Evolutionary conservation across 306 rosid genomes (phyloP).

Genomic region (Medicago truncatula): DNA sequence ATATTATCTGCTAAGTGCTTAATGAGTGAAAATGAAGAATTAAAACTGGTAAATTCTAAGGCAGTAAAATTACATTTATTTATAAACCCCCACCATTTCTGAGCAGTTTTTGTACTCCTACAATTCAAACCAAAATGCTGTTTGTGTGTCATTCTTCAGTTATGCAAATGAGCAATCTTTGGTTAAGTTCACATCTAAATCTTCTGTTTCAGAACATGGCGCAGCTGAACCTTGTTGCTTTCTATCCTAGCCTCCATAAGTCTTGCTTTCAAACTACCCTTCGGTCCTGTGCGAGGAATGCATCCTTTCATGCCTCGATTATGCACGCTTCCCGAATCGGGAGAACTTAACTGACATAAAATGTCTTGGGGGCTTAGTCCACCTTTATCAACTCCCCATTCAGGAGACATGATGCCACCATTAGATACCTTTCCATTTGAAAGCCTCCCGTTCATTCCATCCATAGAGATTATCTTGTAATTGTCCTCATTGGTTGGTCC

Average conservation of each 20-base stretch:
- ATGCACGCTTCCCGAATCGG: conserved; percentile 61
- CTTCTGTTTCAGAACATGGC: conserved; percentile 91
- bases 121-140: conserved; percentile 44
- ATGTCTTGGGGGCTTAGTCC: conserved; percentile 76
- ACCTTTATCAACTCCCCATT: conserved; percentile 59
- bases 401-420: conserved; percentile 67
- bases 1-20: conserved; percentile 23
- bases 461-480: conserved; percentile 70
- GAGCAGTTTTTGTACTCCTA: conserved; percentile 44
- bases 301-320: conserved; percentile 79
- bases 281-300: conserved; percentile 71
- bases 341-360: conserved; percentile 73
- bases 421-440: conserved; percentile 77
- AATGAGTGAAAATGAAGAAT: conserved; percentile 42
- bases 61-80: conserved; percentile 47
- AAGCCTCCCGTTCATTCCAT: conserved; percentile 73
- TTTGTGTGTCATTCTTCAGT: conserved; percentile 33
- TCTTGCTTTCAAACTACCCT: conserved; percentile 84
- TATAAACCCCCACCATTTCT: conserved; percentile 38
- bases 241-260: conserved; percentile 93
- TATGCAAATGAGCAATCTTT: conserved; percentile 39
- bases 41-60: conserved; percentile 40
- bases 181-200: conserved; percentile 52
- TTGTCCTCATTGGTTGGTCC: conserved; percentile 68
- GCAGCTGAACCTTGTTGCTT: conserved; percentile 79